A percentile compares a stretch with the other conserved stretches of the same genome.
These are phyloP conservation scores for Nitzschia inconspicua DNA, from an alignment of 108 stramenopile species.

Conservation along the genomic window DNA sequence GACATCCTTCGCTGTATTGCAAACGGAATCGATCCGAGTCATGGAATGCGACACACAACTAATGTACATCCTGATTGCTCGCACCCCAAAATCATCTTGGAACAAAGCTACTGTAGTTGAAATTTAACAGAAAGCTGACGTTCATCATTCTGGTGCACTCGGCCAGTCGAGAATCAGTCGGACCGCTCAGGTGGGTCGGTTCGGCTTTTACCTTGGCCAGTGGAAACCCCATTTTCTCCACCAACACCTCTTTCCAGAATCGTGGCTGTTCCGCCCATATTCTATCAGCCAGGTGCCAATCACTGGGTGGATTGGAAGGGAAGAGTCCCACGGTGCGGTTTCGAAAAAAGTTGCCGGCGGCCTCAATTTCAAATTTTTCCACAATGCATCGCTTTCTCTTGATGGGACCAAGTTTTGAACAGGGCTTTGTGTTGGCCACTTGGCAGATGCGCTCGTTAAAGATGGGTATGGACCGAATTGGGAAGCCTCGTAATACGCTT, in stretches of 20 bases:
- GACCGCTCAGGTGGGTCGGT: no score
- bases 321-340: neutral
- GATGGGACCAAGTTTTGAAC: neutral
- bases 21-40: no score
- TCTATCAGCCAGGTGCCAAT: neutral
- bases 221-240: neutral
- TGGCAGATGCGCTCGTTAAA: no score
- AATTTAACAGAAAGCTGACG: no score
- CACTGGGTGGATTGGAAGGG: neutral
- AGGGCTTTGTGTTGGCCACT: neutral
- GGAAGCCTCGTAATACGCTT: conserved; percentile 11
- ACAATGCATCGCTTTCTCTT: conserved; percentile 2
- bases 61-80: no score
- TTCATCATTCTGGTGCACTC: no score
- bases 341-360: neutral
- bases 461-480: no score
- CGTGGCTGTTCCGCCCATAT: neutral
- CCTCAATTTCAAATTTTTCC: conserved; percentile 5
- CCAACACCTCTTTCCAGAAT: conserved; percentile 1
- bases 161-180: no score
- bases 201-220: conserved; percentile 17
- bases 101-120: no score
- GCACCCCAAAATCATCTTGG: no score
- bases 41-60: no score
- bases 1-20: no score